Conservation (phyloP, 345 rosid species). For the Ceriops tagal region DNA sequence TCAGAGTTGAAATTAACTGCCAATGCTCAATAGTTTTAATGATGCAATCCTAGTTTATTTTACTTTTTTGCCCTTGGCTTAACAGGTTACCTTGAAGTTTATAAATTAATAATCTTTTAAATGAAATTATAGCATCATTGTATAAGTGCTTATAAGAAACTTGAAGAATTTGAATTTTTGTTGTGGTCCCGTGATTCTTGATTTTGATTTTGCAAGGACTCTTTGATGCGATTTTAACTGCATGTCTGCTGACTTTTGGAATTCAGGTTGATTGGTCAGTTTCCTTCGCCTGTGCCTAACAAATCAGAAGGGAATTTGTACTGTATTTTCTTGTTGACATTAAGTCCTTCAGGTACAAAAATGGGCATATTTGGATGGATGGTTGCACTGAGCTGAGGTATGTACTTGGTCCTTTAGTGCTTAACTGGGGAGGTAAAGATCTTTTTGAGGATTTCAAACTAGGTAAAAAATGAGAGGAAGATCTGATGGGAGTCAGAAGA, state of each 20-base stretch:
- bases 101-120: too few relatives aligned
- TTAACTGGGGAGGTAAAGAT: constrained; percentile 14
- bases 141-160: too few relatives aligned
- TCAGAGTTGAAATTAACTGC: neutral
- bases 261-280: constrained; percentile 1
- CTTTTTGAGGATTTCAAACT: constrained; percentile 17
- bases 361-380: constrained; percentile 1
- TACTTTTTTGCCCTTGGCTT: too few relatives aligned
- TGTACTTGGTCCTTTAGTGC: constrained; percentile 21
- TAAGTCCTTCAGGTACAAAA: neutral
- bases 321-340: neutral
- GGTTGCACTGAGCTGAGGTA: neutral
- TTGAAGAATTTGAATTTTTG: neutral
- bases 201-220: neutral
- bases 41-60: neutral
- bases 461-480: constrained; percentile 75
- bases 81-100: too few relatives aligned
- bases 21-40: too few relatives aligned
- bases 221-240: neutral
- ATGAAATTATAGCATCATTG: too few relatives aligned
- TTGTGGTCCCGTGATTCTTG: neutral
- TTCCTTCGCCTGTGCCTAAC: neutral
- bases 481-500: constrained; percentile 85
- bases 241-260: too few relatives aligned
- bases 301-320: too few relatives aligned